Percentiles rank a stretch among this genome's conserved stretches.
Conservation (phyloP, 208 protist genomes). For the Wallacemonas sp. region DNA sequence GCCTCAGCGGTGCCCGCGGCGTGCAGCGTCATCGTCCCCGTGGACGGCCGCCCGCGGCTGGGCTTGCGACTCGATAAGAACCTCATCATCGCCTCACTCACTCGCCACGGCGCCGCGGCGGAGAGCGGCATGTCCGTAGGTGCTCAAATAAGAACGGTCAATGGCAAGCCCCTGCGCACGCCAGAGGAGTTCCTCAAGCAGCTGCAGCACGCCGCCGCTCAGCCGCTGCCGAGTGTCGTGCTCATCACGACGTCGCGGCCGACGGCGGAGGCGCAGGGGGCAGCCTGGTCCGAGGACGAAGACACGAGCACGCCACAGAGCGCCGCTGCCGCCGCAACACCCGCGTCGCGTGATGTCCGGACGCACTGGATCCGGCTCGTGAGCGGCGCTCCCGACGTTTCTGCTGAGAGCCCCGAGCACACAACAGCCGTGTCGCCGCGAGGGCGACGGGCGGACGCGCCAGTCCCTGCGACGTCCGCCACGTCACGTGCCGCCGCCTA, state of each 20-base stretch:
- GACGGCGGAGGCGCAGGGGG: not conserved
- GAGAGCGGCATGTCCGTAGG: not conserved
- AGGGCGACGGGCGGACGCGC: not conserved
- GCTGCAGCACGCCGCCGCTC: not conserved
- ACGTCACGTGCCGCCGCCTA: not conserved
- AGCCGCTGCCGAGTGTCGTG: slow-evolving; percentile 2
- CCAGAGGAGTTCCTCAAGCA: not conserved
- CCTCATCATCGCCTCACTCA: not conserved
- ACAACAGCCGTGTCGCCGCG: no score
- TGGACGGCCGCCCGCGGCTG: not conserved
- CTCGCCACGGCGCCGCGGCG: not conserved
- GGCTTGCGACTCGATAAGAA: slow-evolving; percentile 9
- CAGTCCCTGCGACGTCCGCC: not conserved
- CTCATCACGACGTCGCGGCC: slow-evolving; percentile 1
- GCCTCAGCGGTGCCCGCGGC: no score
- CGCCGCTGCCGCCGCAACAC: not conserved
- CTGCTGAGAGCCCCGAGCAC: no score
- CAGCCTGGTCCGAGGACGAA: not conserved
- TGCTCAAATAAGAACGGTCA: not conserved
- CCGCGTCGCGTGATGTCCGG: not conserved
- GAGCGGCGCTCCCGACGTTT: no score
- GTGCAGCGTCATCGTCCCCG: not conserved
- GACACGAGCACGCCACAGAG: no score
- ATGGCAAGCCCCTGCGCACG: slow-evolving; percentile 3
- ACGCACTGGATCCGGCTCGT: not conserved